Conservation (phyloP, 805 yeast species). For the Wickerhamomyces silvicola region DNA sequence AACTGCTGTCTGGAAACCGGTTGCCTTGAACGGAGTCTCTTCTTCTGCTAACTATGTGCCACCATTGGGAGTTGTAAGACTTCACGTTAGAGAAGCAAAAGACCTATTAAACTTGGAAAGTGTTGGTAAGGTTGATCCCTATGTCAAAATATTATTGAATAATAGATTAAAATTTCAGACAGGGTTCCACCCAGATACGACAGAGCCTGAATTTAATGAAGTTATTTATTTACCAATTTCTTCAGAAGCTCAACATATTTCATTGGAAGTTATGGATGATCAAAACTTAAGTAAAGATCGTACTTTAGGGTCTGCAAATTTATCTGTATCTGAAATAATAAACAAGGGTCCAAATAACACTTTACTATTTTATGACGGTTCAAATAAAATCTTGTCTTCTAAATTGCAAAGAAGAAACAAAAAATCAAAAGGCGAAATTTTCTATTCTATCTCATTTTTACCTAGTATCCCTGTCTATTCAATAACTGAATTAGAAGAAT, state of each 20-base stretch:
- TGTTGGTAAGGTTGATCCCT: constrained; percentile 73
- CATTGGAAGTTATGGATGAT: constrained; percentile 58
- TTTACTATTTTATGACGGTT: constrained; percentile 45
- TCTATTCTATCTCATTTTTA: constrained; percentile 53
- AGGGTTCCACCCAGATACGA: constrained; percentile 42
- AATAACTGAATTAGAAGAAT: constrained; percentile 44
- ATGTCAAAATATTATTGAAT: constrained; percentile 51
- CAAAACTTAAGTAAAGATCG: constrained; percentile 61
- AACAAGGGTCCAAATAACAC: constrained; percentile 41
- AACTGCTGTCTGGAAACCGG: constrained; percentile 64
- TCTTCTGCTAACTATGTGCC: constrained; percentile 40
- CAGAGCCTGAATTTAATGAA: constrained; percentile 54
- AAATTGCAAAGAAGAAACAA: constrained; percentile 25
- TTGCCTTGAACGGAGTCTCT: constrained; percentile 46
- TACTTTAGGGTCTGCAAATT: constrained; percentile 49
- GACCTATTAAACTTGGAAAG: constrained; percentile 53
- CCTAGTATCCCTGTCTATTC: constrained; percentile 62
- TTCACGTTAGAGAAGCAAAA: constrained; percentile 48
- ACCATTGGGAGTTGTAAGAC: constrained; percentile 61
- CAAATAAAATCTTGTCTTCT: constrained; percentile 35
- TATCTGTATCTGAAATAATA: constrained; percentile 43
- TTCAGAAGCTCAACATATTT: constrained; percentile 52
- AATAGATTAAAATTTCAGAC: constrained; percentile 55
- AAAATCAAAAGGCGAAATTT: constrained; percentile 45
- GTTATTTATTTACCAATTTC: constrained; percentile 55